Evolutionary conservation across 176 grass and related monocot genomes (phyloP).

Genomic region (Carex pumila): DNA sequence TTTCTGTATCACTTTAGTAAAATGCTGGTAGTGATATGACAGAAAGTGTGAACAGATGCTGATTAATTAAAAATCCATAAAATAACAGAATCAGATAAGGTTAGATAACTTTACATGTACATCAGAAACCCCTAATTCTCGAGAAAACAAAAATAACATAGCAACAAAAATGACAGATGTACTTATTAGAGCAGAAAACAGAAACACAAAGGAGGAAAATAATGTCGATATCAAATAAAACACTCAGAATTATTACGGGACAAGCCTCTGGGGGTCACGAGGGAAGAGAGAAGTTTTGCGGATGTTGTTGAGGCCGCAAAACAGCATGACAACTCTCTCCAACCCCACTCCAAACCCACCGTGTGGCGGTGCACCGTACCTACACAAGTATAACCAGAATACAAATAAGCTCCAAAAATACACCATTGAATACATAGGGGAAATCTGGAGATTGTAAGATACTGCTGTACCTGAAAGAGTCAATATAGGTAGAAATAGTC

Average conservation of each 20-base stretch:
- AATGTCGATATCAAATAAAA: not conserved
- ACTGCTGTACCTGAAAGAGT: conserved; percentile 56
- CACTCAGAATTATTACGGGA: conserved; percentile 14
- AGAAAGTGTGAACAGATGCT: not conserved
- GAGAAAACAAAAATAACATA: not conserved
- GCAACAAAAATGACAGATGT: not conserved
- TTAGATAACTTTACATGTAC: not conserved
- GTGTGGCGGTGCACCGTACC: conserved; percentile 26
- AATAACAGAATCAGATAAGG: not conserved
- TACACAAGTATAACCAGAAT: too few species aligned
- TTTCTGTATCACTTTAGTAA: not conserved
- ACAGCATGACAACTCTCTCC: conserved; percentile 74
- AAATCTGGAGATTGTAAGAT: not conserved
- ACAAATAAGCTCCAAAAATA: not conserved
- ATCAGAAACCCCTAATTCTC: not conserved
- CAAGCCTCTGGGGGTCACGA: conserved; percentile 54
- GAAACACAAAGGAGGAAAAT: not conserved
- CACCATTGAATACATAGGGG: not conserved
- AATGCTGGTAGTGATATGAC: not conserved
- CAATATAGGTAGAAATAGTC: conserved; percentile 71
- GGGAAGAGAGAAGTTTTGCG: conserved; percentile 63
- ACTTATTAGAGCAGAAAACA: not conserved
- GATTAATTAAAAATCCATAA: not conserved
- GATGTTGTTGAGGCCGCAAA: conserved; percentile 62
- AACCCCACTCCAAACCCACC: conserved; percentile 65